phyloP scores from a whole-genome alignment of 257 asterid genomes.

The Voacanga thouarsii region DNA sequence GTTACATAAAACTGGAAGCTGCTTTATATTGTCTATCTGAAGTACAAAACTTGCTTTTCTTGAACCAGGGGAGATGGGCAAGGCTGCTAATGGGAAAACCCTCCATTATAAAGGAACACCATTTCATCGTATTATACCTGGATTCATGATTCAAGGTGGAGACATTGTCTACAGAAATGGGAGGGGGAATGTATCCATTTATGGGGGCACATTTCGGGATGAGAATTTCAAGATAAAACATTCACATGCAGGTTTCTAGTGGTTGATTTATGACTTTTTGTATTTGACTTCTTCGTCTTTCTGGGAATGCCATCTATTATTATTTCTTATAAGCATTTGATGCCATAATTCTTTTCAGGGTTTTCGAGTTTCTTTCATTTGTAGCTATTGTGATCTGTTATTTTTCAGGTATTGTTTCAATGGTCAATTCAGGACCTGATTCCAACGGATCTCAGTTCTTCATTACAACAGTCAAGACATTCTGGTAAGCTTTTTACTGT shows the following conservation, averaged over 20 bases:
- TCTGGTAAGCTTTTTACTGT: constrained; percentile 56
- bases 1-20: background rate
- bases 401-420: constrained; percentile 66
- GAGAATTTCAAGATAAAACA: constrained; percentile 86
- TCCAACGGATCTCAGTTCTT: constrained; percentile 97
- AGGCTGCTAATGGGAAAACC: constrained; percentile 63
- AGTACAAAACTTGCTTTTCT: constrained; percentile 8
- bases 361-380: background rate
- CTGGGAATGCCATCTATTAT: background rate
- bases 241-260: constrained; percentile 60
- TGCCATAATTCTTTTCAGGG: background rate
- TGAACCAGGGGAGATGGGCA: constrained; percentile 82
- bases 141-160: constrained; percentile 99
- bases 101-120: constrained; percentile 90
- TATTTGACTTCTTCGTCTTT: background rate
- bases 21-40: background rate
- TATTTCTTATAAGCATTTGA: background rate
- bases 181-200: constrained; percentile 77
- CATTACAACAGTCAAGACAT: constrained; percentile 85
- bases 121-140: constrained; percentile 94
- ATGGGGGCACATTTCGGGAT: constrained; percentile 57
- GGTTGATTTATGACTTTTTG: background rate
- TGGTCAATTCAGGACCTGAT: constrained; percentile 94
- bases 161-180: constrained; percentile 77
- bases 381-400: constrained; percentile 7